These are phyloP conservation scores for Magnaporthiopsis poae DNA, from an alignment of 2,329 filamentous ascomycete species.

Conservation along the genomic window DNA sequence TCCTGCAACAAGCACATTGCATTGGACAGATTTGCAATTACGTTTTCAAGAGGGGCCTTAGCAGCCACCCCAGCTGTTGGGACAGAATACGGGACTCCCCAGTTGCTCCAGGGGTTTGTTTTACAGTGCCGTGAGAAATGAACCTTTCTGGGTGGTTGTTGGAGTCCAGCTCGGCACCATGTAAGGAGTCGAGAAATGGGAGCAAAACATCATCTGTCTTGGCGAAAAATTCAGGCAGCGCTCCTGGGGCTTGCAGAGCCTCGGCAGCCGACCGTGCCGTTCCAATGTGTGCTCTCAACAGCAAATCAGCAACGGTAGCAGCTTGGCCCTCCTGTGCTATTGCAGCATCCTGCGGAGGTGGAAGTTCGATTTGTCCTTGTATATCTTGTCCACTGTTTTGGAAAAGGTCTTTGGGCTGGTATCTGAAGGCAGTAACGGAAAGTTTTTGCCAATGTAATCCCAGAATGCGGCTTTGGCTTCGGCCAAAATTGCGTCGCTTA, in stretches of 20 bases:
- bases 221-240: constrained; percentile 37
- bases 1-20: no score
- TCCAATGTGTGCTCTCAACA: constrained; percentile 15
- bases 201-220: constrained; percentile 53
- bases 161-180: constrained; percentile 46
- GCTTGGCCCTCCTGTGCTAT: constrained; percentile 23
- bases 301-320: constrained; percentile 9
- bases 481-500: constrained; percentile 12
- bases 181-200: constrained; percentile 52
- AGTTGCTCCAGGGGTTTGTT: no score
- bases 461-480: constrained; percentile 14
- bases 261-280: constrained; percentile 17
- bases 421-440: constrained; percentile 14
- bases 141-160: constrained; percentile 32
- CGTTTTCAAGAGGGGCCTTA: no score
- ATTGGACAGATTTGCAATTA: no score
- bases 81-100: no score
- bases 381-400: constrained; percentile 14
- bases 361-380: constrained; percentile 9
- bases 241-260: constrained; percentile 13
- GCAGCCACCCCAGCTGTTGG: no score
- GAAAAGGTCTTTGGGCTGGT: constrained; percentile 12
- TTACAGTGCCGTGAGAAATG: no score
- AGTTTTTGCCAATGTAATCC: constrained; percentile 17
- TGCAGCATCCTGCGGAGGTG: background rate